Base-by-base conservation (phyloP, 176 grass and related monocot genomes). In the Hsuehochloa calcarea region DNA sequence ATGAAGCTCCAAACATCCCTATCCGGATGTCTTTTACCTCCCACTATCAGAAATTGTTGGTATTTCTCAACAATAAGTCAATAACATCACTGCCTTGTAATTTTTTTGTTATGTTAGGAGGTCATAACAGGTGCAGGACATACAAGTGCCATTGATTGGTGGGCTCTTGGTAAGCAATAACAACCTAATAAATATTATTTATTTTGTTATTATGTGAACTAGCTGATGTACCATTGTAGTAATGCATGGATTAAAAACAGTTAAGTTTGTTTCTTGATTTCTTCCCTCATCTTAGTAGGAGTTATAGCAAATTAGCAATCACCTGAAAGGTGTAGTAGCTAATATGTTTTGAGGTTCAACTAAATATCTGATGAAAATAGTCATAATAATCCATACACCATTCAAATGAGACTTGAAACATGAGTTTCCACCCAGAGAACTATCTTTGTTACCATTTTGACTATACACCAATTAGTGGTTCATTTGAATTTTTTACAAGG, bases 61-160 rank as follows among this genome's bases (percentile, higher is more conserved):
- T 76, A 8, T 52, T 85, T 76, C 16, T 49, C n/a, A 38, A 68
- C 29, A 54, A 43, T 20, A 34, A 34, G 38, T 59, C 29, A 54
- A 43, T 77, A 51, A 44, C 65, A 77, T 54, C 27, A 45, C 69
- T 70, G 6, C 19, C 44, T 9, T 86, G 56, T 50, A 69, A 70
- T 43, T 75, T 12, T 67, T 46, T 68, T 39, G 59, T 54, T 90
- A 17, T 85, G 84, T 68, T 87, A 99, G 96, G 96, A 99, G 86
- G 87, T 99, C 72, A 94, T 99, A 64, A 92, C 83, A 38, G 96
- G 96, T 56, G 81, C 84, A 92, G 81, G 78, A 29, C 96, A 99
- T 87, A 99, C 89, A 68, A 96, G 93, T 85, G 96, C 93, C 27
- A 94, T 99, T 82, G 96, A 99, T 88, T 99, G 93, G 96, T 99